phyloP scores from a whole-genome alignment of 2,329 filamentous ascomycete species.

The Aureobasidium sp. region DNA sequence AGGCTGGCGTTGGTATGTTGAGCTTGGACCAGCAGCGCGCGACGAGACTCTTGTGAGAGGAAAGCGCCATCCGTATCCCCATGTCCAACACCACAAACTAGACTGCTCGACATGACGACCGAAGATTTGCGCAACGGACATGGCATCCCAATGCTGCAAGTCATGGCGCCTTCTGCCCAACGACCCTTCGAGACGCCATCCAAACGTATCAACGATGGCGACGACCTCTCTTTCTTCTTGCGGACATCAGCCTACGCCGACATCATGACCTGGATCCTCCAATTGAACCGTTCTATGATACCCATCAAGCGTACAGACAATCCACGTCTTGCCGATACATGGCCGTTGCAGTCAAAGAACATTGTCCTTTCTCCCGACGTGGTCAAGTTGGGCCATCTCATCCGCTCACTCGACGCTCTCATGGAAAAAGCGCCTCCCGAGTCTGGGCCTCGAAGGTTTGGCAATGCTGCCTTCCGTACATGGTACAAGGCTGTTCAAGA shows the following conservation, averaged over 20 bases:
- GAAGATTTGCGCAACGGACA: conserved; percentile 18
- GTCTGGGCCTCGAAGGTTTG: conserved; percentile 79
- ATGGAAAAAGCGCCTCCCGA: conserved; percentile 78
- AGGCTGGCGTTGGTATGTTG: background rate
- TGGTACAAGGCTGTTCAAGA: conserved; percentile 69
- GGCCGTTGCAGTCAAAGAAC: conserved; percentile 39
- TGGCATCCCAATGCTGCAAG: conserved; percentile 23
- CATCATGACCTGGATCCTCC: conserved; percentile 78
- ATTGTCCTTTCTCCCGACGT: conserved; percentile 52
- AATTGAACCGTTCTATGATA: conserved; percentile 82
- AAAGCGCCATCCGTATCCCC: background rate
- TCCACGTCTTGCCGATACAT: conserved; percentile 44
- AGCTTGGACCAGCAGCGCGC: background rate
- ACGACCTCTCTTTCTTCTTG: conserved; percentile 76
- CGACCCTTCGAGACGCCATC: conserved; percentile 59
- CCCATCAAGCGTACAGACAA: conserved; percentile 50
- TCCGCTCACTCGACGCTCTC: conserved; percentile 58
- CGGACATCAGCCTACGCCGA: conserved; percentile 76
- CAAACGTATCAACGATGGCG: conserved; percentile 79
- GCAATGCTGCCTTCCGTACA: conserved; percentile 80
- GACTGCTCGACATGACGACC: conserved; percentile 13
- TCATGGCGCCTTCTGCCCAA: conserved; percentile 41
- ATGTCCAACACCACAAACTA: background rate
- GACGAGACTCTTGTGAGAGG: background rate
- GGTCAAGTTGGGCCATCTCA: conserved; percentile 56